These are phyloP conservation scores for Yamagishiella unicocca DNA, from an alignment of 139 green algal species.

Conservation along the genomic window DNA sequence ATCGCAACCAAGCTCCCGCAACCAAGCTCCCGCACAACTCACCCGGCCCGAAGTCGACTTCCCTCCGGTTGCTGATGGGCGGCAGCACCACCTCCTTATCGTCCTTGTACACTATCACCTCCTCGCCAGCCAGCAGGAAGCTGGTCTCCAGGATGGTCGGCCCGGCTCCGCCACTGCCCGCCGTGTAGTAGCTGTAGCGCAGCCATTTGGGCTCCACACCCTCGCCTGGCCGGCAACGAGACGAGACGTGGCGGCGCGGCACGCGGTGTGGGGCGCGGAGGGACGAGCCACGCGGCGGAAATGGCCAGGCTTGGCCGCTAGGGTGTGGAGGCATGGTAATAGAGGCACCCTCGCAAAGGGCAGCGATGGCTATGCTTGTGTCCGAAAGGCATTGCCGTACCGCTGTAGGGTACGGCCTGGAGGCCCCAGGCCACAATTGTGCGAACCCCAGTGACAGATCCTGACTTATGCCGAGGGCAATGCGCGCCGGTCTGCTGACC, in stretches of 20 bases:
- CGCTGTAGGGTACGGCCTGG: too few species aligned
- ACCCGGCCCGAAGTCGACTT: conserved; percentile 95
- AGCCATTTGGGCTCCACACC: conserved; percentile 75
- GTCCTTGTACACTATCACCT: conserved; percentile 73
- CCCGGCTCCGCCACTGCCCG: conserved; percentile 91
- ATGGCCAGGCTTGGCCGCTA: background rate
- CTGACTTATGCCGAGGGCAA: too few species aligned
- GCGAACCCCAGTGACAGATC: too few species aligned
- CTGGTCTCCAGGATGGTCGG: conserved; percentile 95
- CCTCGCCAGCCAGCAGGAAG: conserved; percentile 83
- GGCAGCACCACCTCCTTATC: conserved; percentile 64
- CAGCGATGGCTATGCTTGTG: too few species aligned
- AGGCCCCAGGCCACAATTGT: too few species aligned
- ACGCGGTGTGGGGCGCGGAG: too few species aligned
- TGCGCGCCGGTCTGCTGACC: too few species aligned
- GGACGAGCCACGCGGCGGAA: too few species aligned
- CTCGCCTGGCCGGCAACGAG: conserved; percentile 47
- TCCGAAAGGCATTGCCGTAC: too few species aligned
- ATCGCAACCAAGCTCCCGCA: too few species aligned
- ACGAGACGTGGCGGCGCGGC: background rate
- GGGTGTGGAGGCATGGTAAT: background rate
- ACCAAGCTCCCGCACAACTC: too few species aligned
- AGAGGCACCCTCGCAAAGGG: background rate
- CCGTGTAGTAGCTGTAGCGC: conserved; percentile 93
- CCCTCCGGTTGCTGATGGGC: conserved; percentile 78